Percentiles rank a stretch among this genome's conserved stretches.
phyloP scores from a whole-genome alignment of 2,329 filamentous ascomycete genomes.

The Cladosporium sp. region DNA sequence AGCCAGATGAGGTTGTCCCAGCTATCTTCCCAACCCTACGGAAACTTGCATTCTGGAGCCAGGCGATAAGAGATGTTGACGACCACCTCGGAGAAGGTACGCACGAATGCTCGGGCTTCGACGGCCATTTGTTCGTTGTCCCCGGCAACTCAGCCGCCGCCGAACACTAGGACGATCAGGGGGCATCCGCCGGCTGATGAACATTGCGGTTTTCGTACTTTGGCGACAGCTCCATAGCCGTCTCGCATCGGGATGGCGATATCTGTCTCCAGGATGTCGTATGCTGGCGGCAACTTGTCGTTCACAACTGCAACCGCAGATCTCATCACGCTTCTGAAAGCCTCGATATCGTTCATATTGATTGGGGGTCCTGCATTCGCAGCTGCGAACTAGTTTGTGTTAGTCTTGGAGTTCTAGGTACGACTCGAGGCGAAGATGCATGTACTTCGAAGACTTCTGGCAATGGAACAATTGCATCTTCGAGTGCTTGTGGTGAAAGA shows the following conservation, averaged over 20 bases:
- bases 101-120: conserved; percentile 15
- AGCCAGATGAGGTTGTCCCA: conserved; percentile 48
- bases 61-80: conserved; percentile 46
- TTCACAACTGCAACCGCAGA: not conserved
- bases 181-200: conserved; percentile 15
- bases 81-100: not conserved
- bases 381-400: not conserved
- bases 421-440: not conserved
- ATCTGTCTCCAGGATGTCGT: not conserved
- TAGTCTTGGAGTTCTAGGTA: not conserved
- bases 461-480: not conserved
- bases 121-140: conserved; percentile 16
- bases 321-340: not conserved
- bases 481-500: not conserved
- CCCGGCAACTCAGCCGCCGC: conserved; percentile 24
- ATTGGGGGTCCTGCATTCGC: not conserved
- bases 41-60: conserved; percentile 56
- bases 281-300: not conserved
- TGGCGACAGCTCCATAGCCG: conserved; percentile 29
- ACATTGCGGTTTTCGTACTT: conserved; percentile 27
- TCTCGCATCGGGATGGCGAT: conserved; percentile 29
- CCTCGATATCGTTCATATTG: not conserved
- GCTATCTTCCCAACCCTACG: conserved; percentile 49
- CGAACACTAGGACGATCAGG: conserved; percentile 21
- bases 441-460: conserved; percentile 1